Conservation (phyloP, 2,329 filamentous ascomycete genomes). For the Aspergillus quadricinctus region DNA sequence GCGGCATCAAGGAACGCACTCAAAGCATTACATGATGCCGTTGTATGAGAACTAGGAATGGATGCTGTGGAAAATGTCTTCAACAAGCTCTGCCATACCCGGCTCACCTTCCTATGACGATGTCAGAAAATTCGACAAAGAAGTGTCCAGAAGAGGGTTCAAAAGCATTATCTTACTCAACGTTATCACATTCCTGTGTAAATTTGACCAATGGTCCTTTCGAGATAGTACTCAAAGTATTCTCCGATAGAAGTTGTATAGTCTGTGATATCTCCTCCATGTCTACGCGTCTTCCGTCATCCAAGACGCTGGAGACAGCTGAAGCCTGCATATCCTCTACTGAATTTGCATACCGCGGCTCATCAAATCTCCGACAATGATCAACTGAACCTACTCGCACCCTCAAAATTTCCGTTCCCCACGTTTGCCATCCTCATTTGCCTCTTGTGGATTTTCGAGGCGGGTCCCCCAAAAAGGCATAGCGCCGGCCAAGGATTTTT, state of each 20-base stretch:
- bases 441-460: conserved; percentile 26
- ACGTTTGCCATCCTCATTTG: conserved; percentile 22
- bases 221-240: conserved; percentile 29
- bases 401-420: conserved; percentile 17
- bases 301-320: conserved; percentile 8
- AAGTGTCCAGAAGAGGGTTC: not conserved
- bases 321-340: conserved; percentile 13
- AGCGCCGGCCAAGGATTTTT: conserved; percentile 23
- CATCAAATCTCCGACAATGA: not conserved
- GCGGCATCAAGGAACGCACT: conserved; percentile 41
- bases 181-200: conserved; percentile 25
- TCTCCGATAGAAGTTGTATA: conserved; percentile 33
- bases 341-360: not conserved
- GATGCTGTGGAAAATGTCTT: conserved; percentile 38
- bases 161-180: conserved; percentile 24
- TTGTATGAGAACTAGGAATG: conserved; percentile 37
- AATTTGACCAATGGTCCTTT: conserved; percentile 35
- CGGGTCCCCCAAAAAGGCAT: conserved; percentile 20
- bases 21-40: conserved; percentile 42
- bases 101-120: conserved; percentile 25
- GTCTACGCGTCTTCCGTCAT: conserved; percentile 10
- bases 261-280: conserved; percentile 32
- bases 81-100: conserved; percentile 38
- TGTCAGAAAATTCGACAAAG: conserved; percentile 7
- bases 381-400: not conserved